Base-by-base conservation (phyloP, 768 basidiomycete genomes). In the Leccinum arenicola region DNA sequence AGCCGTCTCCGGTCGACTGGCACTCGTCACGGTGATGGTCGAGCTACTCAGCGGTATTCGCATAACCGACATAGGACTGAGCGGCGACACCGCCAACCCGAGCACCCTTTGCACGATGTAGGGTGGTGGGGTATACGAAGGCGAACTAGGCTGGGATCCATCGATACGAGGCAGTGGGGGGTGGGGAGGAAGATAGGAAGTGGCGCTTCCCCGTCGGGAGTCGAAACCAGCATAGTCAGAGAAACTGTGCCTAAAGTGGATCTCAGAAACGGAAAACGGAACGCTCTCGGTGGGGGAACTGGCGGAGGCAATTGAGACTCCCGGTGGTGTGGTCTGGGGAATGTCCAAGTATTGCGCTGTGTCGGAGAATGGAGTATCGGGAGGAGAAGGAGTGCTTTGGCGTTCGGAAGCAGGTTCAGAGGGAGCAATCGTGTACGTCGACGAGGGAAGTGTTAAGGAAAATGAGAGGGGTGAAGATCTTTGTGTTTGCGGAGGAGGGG, bases 221-320 rank as follows among this genome's bases (percentile, higher is more conserved):
- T 73, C 73, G 10, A 69, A 43, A 49, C 38, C 64, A n/a, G 60
- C 55, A 52, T 66, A 74, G 35, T 74, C 74, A 7, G 72, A 73
- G 54, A 56, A 64, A 43, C 72, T 81, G 48, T 79, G 76, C 38
- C 80, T 74, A 68, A 82, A 83, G 52, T 80, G 74, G 33, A 83
- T 72, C 11, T 84, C 83, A 15, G 81, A 81, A n/a, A 82, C 77
- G 15, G 83, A 81, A 57, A 82, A 74, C 1, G 83, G 81, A 38
- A 84, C 73, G 57, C 84, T 86, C 50, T 85, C 82, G 0, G 82
- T 81, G 38, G 83, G 84, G 14, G 85, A 84, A 29, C 72, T 75
- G 31, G 77, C 66, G 50, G 69, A 67, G n/a, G 71, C 31, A 65
- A 50, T 67, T 31, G 63, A 60, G 49, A 65, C 62, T 3, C 68